A percentile compares a stretch with the other conserved stretches of the same genome.
Evolutionary conservation across 2,329 filamentous ascomycete genomes (phyloP).

Genomic region (Nannizzia gypsea): DNA sequence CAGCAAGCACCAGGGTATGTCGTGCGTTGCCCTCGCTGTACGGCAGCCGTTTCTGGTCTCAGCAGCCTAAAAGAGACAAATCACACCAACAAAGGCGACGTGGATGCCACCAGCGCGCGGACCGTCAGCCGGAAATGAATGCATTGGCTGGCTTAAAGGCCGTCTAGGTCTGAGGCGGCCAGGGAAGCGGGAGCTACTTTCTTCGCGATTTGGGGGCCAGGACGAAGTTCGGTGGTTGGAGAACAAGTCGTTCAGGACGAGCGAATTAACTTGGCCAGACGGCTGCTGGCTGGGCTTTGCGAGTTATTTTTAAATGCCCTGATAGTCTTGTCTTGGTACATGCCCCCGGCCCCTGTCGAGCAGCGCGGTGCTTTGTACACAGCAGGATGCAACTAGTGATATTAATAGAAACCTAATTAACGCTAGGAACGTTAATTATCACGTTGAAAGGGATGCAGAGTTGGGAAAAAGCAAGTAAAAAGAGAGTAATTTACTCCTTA

Average conservation of each 20-base stretch:
- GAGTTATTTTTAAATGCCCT: neutral
- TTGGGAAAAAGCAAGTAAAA: slow-evolving; percentile 1
- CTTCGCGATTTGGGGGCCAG: neutral
- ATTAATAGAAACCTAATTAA: slow-evolving; percentile 2
- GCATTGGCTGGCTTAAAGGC: neutral
- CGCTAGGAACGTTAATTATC: slow-evolving; percentile 1
- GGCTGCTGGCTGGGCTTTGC: neutral
- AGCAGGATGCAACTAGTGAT: neutral
- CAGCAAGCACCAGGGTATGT: neutral
- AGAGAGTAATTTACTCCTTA: neutral
- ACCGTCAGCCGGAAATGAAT: neutral
- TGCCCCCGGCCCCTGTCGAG: neutral
- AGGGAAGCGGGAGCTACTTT: neutral
- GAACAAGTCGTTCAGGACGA: neutral
- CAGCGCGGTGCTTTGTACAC: neutral
- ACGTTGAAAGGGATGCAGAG: neutral
- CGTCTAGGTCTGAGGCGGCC: neutral
- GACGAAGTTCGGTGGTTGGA: neutral
- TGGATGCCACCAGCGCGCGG: slow-evolving; percentile 1
- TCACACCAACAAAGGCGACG: slow-evolving; percentile 2
- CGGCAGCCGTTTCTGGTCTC: neutral
- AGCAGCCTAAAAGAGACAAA: slow-evolving; percentile 1
- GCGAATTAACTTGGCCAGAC: neutral
- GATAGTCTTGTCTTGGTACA: neutral
- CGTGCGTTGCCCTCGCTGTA: neutral